Percentiles rank a stretch among this genome's conserved stretches.
phyloP scores from a whole-genome alignment of 1,139 yeast genomes.

The Sporopachydermia cereana region DNA sequence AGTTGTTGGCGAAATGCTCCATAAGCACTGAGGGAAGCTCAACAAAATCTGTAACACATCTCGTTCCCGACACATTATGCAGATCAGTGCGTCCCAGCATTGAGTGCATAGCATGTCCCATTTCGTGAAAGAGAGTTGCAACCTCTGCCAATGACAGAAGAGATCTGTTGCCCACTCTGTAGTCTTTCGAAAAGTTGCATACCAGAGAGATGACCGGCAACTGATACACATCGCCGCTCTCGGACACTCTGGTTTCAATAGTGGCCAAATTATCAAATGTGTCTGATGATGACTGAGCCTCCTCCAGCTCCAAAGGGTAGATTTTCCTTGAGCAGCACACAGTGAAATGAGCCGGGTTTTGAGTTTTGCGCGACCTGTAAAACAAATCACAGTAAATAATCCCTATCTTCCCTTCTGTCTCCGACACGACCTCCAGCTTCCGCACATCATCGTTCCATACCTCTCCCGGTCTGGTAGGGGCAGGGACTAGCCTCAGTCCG shows the following conservation, averaged over 20 bases:
- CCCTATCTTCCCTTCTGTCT: slow-evolving; percentile 46
- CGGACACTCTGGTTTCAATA: slow-evolving; percentile 27
- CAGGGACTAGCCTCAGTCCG: slow-evolving; percentile 66
- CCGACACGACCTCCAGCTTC: slow-evolving; percentile 59
- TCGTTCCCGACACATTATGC: slow-evolving; percentile 88
- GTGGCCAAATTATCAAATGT: slow-evolving; percentile 19
- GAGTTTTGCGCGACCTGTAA: slow-evolving; percentile 47
- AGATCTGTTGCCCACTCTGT: slow-evolving; percentile 21
- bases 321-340: slow-evolving; percentile 84
- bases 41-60: slow-evolving; percentile 94
- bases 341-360: slow-evolving; percentile 90
- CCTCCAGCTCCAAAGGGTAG: slow-evolving; percentile 36
- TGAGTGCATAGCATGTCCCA: slow-evolving; percentile 99
- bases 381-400: slow-evolving; percentile 59
- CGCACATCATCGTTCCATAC: slow-evolving; percentile 90
- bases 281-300: slow-evolving; percentile 8
- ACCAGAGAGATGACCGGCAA: slow-evolving; percentile 83
- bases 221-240: slow-evolving; percentile 44
- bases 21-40: slow-evolving; percentile 90
- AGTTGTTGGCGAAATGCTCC: slow-evolving; percentile 86
- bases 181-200: slow-evolving; percentile 60
- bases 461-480: slow-evolving; percentile 55
- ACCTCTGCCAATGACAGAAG: slow-evolving; percentile 67
- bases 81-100: slow-evolving; percentile 86
- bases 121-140: slow-evolving; percentile 91